Percentiles rank a stretch among this genome's conserved stretches.
These are phyloP conservation scores for Cucurbita argyrosperma DNA, from an alignment of 306 rosid genomes.

Conservation along the genomic window DNA sequence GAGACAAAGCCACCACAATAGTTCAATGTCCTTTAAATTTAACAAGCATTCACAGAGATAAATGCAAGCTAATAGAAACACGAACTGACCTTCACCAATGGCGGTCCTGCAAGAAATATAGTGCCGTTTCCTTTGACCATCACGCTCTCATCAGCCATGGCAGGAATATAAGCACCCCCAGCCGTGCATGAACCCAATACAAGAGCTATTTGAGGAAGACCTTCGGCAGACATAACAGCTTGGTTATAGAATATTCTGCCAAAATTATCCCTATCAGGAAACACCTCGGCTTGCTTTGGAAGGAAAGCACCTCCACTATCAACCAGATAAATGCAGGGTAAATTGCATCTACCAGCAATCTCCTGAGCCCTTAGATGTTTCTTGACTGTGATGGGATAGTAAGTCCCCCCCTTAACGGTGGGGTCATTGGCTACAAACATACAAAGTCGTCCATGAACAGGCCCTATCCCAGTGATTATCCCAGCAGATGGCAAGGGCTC, in stretches of 20 bases:
- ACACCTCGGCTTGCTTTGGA: slow-evolving; percentile 95
- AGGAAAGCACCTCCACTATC: slow-evolving; percentile 98
- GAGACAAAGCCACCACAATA: slow-evolving; percentile 6
- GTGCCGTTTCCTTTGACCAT: slow-evolving; percentile 98
- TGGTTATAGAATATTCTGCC: slow-evolving; percentile 92
- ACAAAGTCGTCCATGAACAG: slow-evolving; percentile 78
- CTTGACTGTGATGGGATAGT: slow-evolving; percentile 91
- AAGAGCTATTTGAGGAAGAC: slow-evolving; percentile 87
- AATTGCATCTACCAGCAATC: slow-evolving; percentile 69
- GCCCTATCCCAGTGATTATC: slow-evolving; percentile 83
- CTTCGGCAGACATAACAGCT: slow-evolving; percentile 72
- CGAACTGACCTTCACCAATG: slow-evolving; percentile 69
- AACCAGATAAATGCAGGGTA: slow-evolving; percentile 87
- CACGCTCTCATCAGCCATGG: slow-evolving; percentile 99
- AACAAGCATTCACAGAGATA: not conserved
- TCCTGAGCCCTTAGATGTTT: slow-evolving; percentile 96
- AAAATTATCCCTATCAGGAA: slow-evolving; percentile 81
- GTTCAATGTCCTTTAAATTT: not conserved
- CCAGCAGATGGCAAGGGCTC: slow-evolving; percentile 80
- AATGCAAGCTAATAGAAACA: not conserved
- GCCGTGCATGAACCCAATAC: slow-evolving; percentile 95
- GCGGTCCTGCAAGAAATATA: slow-evolving; percentile 91
- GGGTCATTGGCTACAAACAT: slow-evolving; percentile 97
- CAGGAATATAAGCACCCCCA: slow-evolving; percentile 95
- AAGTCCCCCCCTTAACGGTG: slow-evolving; percentile 91